phyloP scores from a whole-genome alignment of 2,329 filamentous ascomycete species.

The Beauveria asiatica region DNA sequence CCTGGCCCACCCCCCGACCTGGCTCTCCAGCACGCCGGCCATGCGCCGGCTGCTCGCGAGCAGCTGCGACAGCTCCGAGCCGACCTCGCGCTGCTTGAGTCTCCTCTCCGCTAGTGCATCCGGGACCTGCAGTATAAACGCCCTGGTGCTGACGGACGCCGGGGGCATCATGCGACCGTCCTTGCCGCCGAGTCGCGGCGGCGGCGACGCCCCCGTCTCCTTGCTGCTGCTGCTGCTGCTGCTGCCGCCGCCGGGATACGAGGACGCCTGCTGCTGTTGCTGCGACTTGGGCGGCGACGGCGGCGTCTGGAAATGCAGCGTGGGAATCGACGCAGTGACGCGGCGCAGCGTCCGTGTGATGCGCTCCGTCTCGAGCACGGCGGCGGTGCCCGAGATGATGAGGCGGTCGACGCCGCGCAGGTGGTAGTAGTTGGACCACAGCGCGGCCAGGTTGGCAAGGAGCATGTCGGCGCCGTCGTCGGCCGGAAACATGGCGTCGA shows the following conservation, averaged over 20 bases:
- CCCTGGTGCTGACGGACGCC: constrained; percentile 4
- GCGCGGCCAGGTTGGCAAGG: constrained; percentile 10
- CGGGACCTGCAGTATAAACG: constrained; percentile 11
- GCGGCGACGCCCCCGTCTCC: neutral
- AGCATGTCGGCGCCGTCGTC: constrained; percentile 8
- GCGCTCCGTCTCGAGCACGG: constrained; percentile 9
- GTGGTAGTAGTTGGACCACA: constrained; percentile 13
- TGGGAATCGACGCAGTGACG: constrained; percentile 7
- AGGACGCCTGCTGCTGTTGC: neutral
- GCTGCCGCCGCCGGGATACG: neutral
- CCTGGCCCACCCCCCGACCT: constrained; percentile 11
- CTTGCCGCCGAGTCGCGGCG: constrained; percentile 3
- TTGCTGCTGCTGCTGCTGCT: neutral
- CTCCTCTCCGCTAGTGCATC: constrained; percentile 7
- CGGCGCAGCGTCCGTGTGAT: constrained; percentile 9
- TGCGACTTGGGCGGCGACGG: neutral
- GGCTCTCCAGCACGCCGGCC: constrained; percentile 9
- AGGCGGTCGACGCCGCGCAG: constrained; percentile 12
- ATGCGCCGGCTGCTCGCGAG: constrained; percentile 6
- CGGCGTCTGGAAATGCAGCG: neutral
- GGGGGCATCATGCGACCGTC: constrained; percentile 10
- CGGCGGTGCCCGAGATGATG: constrained; percentile 10
- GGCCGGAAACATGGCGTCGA: constrained; percentile 11
- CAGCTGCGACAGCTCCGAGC: constrained; percentile 10
- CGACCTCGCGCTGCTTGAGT: constrained; percentile 9